Evolutionary conservation across 495 filamentous ascomycete species (phyloP).

Genomic region (Trichoderma gamsii): DNA sequence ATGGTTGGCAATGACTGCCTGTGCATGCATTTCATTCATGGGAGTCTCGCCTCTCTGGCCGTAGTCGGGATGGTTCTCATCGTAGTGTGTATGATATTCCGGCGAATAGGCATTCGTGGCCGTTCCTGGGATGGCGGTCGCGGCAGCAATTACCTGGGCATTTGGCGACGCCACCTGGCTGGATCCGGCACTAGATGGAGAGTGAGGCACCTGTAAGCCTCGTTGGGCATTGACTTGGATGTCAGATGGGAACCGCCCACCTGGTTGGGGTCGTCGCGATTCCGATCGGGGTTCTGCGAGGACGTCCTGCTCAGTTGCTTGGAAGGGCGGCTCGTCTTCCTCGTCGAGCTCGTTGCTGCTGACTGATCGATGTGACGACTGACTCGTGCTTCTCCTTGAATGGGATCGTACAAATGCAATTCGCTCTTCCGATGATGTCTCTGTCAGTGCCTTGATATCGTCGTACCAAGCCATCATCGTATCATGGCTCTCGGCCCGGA

Average conservation of each 20-base stretch:
- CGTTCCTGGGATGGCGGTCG: slow-evolving; percentile 43
- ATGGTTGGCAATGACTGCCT: slow-evolving; percentile 33
- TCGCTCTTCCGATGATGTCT: slow-evolving; percentile 82
- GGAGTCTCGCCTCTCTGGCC: slow-evolving; percentile 29
- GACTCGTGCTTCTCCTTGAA: slow-evolving; percentile 61
- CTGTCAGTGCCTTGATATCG: slow-evolving; percentile 81
- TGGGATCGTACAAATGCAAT: slow-evolving; percentile 78
- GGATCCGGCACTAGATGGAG: slow-evolving; percentile 72
- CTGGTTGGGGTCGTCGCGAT: slow-evolving; percentile 64
- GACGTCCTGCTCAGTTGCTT: slow-evolving; percentile 48
- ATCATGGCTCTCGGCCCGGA: slow-evolving; percentile 88
- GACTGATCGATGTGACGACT: slow-evolving; percentile 54
- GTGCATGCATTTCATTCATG: slow-evolving; percentile 32
- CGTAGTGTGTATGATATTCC: slow-evolving; percentile 19
- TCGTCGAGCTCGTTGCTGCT: slow-evolving; percentile 69
- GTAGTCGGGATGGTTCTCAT: slow-evolving; percentile 18
- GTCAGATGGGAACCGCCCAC: slow-evolving; percentile 87
- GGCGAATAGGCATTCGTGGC: slow-evolving; percentile 29
- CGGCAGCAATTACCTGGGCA: slow-evolving; percentile 49
- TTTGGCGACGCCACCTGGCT: slow-evolving; percentile 38
- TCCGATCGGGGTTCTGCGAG: slow-evolving; percentile 42
- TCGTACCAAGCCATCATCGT: slow-evolving; percentile 97
- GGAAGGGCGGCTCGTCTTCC: slow-evolving; percentile 83
- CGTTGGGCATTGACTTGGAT: slow-evolving; percentile 64
- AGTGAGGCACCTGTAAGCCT: slow-evolving; percentile 68